Conservation (phyloP, 495 filamentous ascomycete genomes). For the Neurospora sp. region DNA sequence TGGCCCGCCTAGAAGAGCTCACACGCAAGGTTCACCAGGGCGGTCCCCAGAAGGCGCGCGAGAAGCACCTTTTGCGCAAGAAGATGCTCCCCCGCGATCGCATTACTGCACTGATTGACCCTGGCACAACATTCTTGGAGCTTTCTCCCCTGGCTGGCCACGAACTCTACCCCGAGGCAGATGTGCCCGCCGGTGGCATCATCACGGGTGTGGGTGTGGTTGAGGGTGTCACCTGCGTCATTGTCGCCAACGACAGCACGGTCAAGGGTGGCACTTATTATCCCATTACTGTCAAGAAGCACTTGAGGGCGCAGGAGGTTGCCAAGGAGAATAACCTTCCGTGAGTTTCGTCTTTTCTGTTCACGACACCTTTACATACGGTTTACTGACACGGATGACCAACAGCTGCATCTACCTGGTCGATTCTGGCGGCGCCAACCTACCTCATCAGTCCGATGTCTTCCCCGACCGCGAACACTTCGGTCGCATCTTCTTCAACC, state of each 20-base stretch:
- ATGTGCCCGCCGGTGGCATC: slow-evolving; percentile 66
- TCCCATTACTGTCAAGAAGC: slow-evolving; percentile 97
- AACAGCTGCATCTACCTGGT: slow-evolving; percentile 83
- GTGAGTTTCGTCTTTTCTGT: slow-evolving; percentile 32
- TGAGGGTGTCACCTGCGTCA: slow-evolving; percentile 83
- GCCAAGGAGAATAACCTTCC: slow-evolving; percentile 73
- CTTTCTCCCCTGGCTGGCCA: slow-evolving; percentile 81
- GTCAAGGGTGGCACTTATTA: slow-evolving; percentile 99
- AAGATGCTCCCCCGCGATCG: slow-evolving; percentile 95
- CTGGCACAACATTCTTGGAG: slow-evolving; percentile 84
- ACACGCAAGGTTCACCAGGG: slow-evolving; percentile 64
- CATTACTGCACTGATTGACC: slow-evolving; percentile 77
- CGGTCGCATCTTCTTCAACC: slow-evolving; percentile 96
- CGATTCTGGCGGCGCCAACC: slow-evolving; percentile 91
- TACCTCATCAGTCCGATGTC: slow-evolving; percentile 92
- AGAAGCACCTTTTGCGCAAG: slow-evolving; percentile 78
- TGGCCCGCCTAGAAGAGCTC: slow-evolving; percentile 53
- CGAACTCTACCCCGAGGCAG: slow-evolving; percentile 72
- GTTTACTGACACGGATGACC: not conserved
- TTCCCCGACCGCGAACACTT: slow-evolving; percentile 96
- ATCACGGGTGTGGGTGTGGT: slow-evolving; percentile 89
- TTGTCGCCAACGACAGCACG: slow-evolving; percentile 95
- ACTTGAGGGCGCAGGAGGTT: slow-evolving; percentile 84
- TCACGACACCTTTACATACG: no score
- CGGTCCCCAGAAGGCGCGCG: slow-evolving; percentile 70